Evolutionary conservation across 805 yeast genomes (phyloP).

Genomic region (Barnettozyma sp.): DNA sequence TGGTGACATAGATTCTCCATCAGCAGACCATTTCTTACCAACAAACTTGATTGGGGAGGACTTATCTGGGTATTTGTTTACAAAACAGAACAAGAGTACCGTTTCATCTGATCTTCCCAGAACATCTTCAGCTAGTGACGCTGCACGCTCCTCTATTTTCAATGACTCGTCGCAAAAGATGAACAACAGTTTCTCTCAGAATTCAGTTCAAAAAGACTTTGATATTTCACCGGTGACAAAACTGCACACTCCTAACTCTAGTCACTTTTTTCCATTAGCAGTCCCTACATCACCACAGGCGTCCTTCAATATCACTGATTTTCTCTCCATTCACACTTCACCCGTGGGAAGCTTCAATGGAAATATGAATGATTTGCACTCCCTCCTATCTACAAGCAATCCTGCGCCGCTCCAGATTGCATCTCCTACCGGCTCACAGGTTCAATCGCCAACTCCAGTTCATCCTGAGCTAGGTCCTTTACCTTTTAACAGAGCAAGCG

Average conservation of each 20-base stretch:
- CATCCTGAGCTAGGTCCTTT: conserved; percentile 2
- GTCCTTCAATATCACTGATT: conserved; percentile 13
- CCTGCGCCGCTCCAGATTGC: conserved; percentile 3
- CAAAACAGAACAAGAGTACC: conserved; percentile 1
- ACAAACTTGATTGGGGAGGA: conserved; percentile 28
- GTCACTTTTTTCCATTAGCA: conserved; percentile 4
- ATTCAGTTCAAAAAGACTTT: conserved; percentile 14
- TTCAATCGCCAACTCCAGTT: conserved; percentile 4
- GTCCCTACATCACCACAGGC: conserved; percentile 10
- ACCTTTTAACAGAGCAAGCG: not conserved
- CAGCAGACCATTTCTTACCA: conserved; percentile 31
- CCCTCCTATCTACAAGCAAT: conserved; percentile 21
- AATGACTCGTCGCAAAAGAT: no score
- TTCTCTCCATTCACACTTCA: conserved; percentile 20
- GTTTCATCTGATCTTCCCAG: conserved; percentile 1
- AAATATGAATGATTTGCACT: conserved; percentile 18
- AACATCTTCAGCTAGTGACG: not conserved
- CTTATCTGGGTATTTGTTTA: conserved; percentile 11
- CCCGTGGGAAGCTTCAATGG: conserved; percentile 11
- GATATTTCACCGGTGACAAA: conserved; percentile 10
- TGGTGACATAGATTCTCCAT: conserved; percentile 27
- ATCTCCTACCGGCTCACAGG: conserved; percentile 15
- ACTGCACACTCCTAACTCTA: not conserved
- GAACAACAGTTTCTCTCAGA: not conserved
- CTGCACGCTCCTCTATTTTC: no score